Conservation (phyloP, 108 stramenopile genomes). For the Mayamaea pseudoterrestris region DNA sequence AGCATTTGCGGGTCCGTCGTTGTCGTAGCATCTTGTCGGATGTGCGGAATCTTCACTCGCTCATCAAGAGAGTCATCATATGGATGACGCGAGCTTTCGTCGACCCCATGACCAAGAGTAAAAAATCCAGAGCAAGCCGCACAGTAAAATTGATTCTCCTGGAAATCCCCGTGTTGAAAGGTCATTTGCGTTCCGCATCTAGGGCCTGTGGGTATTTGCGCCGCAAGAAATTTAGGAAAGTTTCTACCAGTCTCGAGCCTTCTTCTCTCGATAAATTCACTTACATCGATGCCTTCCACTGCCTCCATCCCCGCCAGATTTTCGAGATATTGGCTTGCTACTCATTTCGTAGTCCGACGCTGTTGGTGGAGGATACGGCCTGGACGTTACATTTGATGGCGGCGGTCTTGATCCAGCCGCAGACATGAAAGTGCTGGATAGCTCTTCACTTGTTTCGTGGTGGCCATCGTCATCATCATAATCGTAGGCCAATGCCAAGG, state of each 20-base stretch:
- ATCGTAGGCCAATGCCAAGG: constrained; percentile 9
- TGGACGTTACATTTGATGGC: too few species aligned
- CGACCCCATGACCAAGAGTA: neutral
- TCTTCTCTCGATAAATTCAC: too few species aligned
- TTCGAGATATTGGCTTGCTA: constrained; percentile 4
- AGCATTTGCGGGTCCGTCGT: constrained; percentile 18
- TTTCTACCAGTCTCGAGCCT: too few species aligned
- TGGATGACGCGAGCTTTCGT: constrained; percentile 4
- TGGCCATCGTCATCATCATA: constrained; percentile 7
- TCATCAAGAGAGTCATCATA: constrained; percentile 10
- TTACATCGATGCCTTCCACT: constrained; percentile 38
- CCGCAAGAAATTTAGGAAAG: too few species aligned
- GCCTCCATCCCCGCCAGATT: constrained; percentile 25
- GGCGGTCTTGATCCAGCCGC: neutral
- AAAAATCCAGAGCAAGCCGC: constrained; percentile 84
- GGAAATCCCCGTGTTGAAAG: constrained; percentile 43
- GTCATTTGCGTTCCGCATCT: constrained; percentile 62
- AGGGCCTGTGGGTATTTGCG: too few species aligned
- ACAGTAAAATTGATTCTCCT: constrained; percentile 75
- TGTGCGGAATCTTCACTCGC: neutral
- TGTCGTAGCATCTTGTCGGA: neutral
- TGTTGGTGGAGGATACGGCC: neutral
- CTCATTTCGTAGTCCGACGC: neutral
- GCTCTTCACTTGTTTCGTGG: neutral
- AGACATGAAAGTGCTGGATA: neutral